phyloP scores from a whole-genome alignment of 2,329 filamentous ascomycete species.

The Hypoxylon sp. region DNA sequence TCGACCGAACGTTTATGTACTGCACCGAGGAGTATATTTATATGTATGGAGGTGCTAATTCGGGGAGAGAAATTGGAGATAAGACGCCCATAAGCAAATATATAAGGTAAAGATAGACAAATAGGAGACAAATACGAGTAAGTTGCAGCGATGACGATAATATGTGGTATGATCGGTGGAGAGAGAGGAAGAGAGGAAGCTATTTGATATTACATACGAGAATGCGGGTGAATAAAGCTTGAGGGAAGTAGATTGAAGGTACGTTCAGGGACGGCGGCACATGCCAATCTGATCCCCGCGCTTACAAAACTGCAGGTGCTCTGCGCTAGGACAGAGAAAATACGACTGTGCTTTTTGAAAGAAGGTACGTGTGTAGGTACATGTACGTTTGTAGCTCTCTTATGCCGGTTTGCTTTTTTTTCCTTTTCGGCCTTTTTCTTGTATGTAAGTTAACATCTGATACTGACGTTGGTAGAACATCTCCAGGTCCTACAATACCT shows the following conservation, averaged over 20 bases:
- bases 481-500: not conserved
- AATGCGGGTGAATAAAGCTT: constrained; percentile 2
- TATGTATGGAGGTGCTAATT: not conserved
- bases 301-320: constrained; percentile 30
- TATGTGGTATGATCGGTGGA: constrained; percentile 9
- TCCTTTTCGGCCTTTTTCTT: not conserved
- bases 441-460: constrained; percentile 1
- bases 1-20: constrained; percentile 23
- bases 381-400: not conserved
- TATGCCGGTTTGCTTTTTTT: constrained; percentile 7
- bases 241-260: constrained; percentile 9
- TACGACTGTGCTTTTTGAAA: constrained; percentile 3
- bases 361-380: constrained; percentile 10
- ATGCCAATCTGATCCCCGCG: constrained; percentile 28
- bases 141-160: constrained; percentile 3
- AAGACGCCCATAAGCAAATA: not conserved
- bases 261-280: constrained; percentile 10
- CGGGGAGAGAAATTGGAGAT: not conserved
- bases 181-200: constrained; percentile 9
- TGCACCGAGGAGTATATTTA: constrained; percentile 11
- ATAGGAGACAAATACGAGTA: constrained; percentile 4
- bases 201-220: constrained; percentile 10
- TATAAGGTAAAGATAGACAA: constrained; percentile 1
- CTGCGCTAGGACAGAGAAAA: constrained; percentile 1
- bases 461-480: not conserved